Evolutionary conservation across 1,284 basidiomycete species (phyloP).

Genomic region (Cutaneotrichosporon cutaneum): DNA sequence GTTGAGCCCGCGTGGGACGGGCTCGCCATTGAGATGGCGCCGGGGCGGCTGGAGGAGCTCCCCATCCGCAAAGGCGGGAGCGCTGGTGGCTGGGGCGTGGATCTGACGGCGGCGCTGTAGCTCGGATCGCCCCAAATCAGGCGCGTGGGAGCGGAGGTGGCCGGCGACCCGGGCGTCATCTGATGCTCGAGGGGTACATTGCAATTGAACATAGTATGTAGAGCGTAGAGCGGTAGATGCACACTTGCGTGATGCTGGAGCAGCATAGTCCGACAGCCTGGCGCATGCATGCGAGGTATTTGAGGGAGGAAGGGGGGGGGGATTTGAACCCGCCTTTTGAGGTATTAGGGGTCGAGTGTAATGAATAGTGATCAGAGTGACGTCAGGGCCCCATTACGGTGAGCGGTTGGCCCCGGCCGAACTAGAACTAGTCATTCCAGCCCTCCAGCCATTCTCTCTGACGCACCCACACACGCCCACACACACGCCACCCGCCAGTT

Average conservation of each 20-base stretch:
- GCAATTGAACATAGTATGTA: neutral
- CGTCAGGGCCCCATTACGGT: slow-evolving; percentile 1
- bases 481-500: no score
- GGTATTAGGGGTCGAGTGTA: neutral
- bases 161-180: neutral
- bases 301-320: neutral
- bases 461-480: neutral
- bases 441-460: neutral
- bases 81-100: slow-evolving; percentile 10
- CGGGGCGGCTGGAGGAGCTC: slow-evolving; percentile 15
- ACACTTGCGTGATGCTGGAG: neutral
- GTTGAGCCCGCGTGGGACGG: slow-evolving; percentile 49
- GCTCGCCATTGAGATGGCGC: slow-evolving; percentile 31
- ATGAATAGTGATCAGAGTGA: neutral
- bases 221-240: neutral
- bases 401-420: neutral
- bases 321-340: neutral
- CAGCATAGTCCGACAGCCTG: neutral
- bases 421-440: neutral
- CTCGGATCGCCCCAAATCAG: slow-evolving; percentile 1
- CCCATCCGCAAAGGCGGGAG: slow-evolving; percentile 8
- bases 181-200: no score
- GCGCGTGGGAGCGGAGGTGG: neutral
- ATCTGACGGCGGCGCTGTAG: neutral
- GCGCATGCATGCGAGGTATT: neutral